Evolutionary conservation across 345 rosid species (phyloP), one percentile per base, ranked within the genome.

Genomic region (Triadica sebifera): DNA sequence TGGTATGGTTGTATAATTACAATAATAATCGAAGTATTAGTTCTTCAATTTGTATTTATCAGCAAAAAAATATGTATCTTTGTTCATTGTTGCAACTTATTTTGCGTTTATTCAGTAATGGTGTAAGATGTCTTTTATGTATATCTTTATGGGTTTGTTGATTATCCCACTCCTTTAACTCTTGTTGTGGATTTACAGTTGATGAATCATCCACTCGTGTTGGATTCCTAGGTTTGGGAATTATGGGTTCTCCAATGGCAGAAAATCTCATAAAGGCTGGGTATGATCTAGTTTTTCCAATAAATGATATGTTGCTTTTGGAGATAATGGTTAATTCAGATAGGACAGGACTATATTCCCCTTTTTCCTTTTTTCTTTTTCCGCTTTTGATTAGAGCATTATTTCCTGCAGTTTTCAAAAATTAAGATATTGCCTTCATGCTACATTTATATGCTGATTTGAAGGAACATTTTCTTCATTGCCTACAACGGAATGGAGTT

Each of bases 171-270:
- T 43, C 46, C 6, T 0, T 4, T 43, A 43, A 43, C 8, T 43
- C 9, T 43, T 43, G 10, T 43, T 5, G 47, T 6, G 47, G 47
- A 43, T 43, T 43, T 43, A 8, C 47, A 43, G 47, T 8, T 6
- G 47, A 43, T 7, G 9, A 8, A 43, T 43, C 47, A 10, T 10
- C 47, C 10, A 43, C 47, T 43, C 47, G 10, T 43, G 47, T 43
- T 43, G 47, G 47, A 43, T 43, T 43, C 47, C 47, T 43, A 3
- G 47, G 47, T 43, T 6, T 5, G 47, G 47, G 47, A 43, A 43
- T 94, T 80, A 94, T 94, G 98, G 98, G 96, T 70, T 72, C 88
- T 69, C 97, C 98, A 45, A 94, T 92, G 98, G 94, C 97, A 38
- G 92, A 81, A 58, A 94, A 94, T 87, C 98, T 94, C 86, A 73